Evolutionary conservation across 2,329 filamentous ascomycete species (phyloP).

Genomic region (Hypomyces rosellus): DNA sequence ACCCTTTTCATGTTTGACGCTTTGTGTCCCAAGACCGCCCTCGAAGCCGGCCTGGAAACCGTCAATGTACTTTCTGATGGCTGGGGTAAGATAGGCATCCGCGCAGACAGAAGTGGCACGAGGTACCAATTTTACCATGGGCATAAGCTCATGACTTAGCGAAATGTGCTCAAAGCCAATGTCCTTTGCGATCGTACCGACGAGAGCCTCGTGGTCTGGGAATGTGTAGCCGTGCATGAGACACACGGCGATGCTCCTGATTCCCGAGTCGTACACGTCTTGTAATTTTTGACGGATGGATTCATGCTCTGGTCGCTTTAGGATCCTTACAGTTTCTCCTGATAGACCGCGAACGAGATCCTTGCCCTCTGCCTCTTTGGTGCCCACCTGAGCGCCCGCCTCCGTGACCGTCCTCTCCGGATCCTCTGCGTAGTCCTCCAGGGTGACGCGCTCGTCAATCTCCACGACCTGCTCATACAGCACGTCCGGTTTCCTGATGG

Average conservation of each 20-base stretch:
- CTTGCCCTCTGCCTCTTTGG: slow-evolving; percentile 42
- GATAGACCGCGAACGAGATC: slow-evolving; percentile 61
- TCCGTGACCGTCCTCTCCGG: slow-evolving; percentile 54
- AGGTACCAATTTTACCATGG: slow-evolving; percentile 40
- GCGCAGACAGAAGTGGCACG: slow-evolving; percentile 38
- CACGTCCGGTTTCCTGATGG: slow-evolving; percentile 80
- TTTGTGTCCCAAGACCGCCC: slow-evolving; percentile 70
- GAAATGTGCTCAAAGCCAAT: slow-evolving; percentile 74
- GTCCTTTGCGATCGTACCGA: slow-evolving; percentile 69
- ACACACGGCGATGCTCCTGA: slow-evolving; percentile 80
- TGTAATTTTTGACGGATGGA: slow-evolving; percentile 54
- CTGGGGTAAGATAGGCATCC: slow-evolving; percentile 39
- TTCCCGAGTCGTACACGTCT: slow-evolving; percentile 56
- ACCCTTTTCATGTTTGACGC: slow-evolving; percentile 60
- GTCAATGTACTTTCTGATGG: slow-evolving; percentile 46
- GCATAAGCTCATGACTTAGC: slow-evolving; percentile 35
- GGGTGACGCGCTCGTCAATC: slow-evolving; percentile 80
- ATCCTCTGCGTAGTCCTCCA: slow-evolving; percentile 90
- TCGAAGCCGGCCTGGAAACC: slow-evolving; percentile 77
- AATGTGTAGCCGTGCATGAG: slow-evolving; percentile 92
- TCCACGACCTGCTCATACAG: slow-evolving; percentile 83
- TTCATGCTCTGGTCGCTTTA: slow-evolving; percentile 51
- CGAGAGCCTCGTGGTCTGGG: slow-evolving; percentile 72
- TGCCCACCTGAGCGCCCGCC: slow-evolving; percentile 48
- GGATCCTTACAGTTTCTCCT: slow-evolving; percentile 62